These are phyloP conservation scores for Fusarium lateritium DNA, from an alignment of 2,329 filamentous ascomycete genomes.

Conservation along the genomic window DNA sequence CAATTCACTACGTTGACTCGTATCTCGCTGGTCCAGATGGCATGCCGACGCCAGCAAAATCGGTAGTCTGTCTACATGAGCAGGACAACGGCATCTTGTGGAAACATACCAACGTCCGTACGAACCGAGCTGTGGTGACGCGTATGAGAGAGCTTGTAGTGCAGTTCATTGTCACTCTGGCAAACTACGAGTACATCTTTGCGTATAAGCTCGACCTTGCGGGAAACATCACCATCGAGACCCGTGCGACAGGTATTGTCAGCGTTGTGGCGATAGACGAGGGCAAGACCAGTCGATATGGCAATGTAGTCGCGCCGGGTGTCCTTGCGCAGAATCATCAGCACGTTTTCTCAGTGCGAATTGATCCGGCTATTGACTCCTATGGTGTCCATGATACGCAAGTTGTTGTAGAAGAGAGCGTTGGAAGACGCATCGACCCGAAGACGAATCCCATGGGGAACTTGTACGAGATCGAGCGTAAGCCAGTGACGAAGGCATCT, in stretches of 20 bases:
- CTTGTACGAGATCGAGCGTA: constrained; percentile 69
- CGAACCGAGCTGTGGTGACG: constrained; percentile 70
- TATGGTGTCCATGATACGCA: constrained; percentile 64
- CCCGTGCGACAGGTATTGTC: constrained; percentile 76
- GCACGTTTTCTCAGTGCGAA: constrained; percentile 75
- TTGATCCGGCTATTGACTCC: constrained; percentile 74
- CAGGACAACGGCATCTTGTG: constrained; percentile 78
- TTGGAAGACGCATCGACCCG: constrained; percentile 57
- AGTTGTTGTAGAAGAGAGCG: constrained; percentile 60
- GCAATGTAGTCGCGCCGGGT: constrained; percentile 74
- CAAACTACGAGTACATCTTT: constrained; percentile 77
- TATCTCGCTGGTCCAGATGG: constrained; percentile 68
- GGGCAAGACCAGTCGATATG: constrained; percentile 66
- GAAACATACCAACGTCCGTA: constrained; percentile 80
- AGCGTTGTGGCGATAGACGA: constrained; percentile 72
- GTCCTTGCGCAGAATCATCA: constrained; percentile 79
- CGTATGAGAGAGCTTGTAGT: constrained; percentile 74
- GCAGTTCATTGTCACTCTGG: constrained; percentile 77
- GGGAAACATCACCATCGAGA: constrained; percentile 73
- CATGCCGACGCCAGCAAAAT: constrained; percentile 65
- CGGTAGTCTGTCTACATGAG: constrained; percentile 78
- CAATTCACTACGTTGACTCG: constrained; percentile 75
- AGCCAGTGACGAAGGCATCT: constrained; percentile 60
- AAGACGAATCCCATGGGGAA: constrained; percentile 74
- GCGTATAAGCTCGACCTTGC: constrained; percentile 71